A percentile compares a stretch with the other conserved stretches of the same genome.
Conservation (phyloP, 768 basidiomycete species). For the Lactarius quietus region DNA sequence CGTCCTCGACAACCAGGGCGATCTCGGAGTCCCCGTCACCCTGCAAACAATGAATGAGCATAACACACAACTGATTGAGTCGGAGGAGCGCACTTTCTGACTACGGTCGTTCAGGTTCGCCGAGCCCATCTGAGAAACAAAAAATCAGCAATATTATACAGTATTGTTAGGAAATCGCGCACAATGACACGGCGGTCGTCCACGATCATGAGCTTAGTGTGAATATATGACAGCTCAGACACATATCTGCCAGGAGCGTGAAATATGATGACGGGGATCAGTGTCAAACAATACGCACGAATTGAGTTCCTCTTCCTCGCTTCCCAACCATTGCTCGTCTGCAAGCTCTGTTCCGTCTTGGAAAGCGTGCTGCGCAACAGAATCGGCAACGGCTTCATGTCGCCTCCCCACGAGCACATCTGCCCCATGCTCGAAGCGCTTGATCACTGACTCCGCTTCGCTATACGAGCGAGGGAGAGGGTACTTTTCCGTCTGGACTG, state of each 20-base stretch:
- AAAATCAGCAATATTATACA: neutral
- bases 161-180: conserved; percentile 31
- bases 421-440: conserved; percentile 68
- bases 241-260: conserved; percentile 53
- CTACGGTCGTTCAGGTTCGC: conserved; percentile 91
- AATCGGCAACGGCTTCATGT: conserved; percentile 66
- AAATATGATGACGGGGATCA: conserved; percentile 26
- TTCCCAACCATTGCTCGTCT: conserved; percentile 86
- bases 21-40: conserved; percentile 97
- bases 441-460: conserved; percentile 66
- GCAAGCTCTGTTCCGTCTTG: conserved; percentile 53
- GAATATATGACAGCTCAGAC: conserved; percentile 79
- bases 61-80: neutral
- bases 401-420: conserved; percentile 39
- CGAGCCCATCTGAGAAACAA: conserved; percentile 73
- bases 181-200: conserved; percentile 90
- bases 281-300: conserved; percentile 48
- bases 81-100: conserved; percentile 50
- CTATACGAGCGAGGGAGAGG: conserved; percentile 61
- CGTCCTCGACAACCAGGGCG: conserved; percentile 86
- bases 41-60: conserved; percentile 33
- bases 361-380: conserved; percentile 78
- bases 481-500: conserved; percentile 56
- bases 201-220: conserved; percentile 91
- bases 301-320: conserved; percentile 74